Conservation (phyloP, 345 rosid species). For the Linum usitatissimum region DNA sequence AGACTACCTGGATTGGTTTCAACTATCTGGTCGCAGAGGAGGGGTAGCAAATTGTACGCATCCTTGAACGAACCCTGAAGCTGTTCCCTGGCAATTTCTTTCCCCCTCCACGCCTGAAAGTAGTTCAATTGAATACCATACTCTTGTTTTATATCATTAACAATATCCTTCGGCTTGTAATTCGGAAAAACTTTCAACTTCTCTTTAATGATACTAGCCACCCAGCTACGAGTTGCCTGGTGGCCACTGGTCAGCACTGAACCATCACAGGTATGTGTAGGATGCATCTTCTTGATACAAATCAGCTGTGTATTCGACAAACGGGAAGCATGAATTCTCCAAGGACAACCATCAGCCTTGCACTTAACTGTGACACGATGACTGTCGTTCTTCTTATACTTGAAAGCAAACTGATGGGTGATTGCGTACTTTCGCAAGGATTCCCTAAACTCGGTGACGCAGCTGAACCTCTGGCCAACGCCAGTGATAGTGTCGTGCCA, state of each 20-base stretch:
- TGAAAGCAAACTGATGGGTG: slow-evolving; percentile 88
- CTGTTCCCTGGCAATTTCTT: slow-evolving; percentile 92
- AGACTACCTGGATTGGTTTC: slow-evolving; percentile 82
- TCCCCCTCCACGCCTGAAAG: slow-evolving; percentile 96
- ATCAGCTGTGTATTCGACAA: slow-evolving; percentile 79
- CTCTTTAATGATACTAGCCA: slow-evolving; percentile 87
- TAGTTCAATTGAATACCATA: slow-evolving; percentile 83
- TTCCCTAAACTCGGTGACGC: slow-evolving; percentile 83
- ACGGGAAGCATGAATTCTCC: slow-evolving; percentile 95
- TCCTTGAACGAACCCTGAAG: slow-evolving; percentile 92
- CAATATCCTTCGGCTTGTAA: slow-evolving; percentile 93
- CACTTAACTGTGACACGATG: slow-evolving; percentile 93
- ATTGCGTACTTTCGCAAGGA: slow-evolving; percentile 71
- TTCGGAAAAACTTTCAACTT: slow-evolving; percentile 67
- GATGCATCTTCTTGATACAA: slow-evolving; percentile 84
- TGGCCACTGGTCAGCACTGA: slow-evolving; percentile 54
- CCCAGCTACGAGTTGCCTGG: slow-evolving; percentile 92
- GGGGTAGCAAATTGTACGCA: slow-evolving; percentile 72
- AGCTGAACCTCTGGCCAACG: slow-evolving; percentile 77
- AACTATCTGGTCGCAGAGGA: slow-evolving; percentile 71
- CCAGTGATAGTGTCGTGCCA: slow-evolving; percentile 94
- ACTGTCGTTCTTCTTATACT: slow-evolving; percentile 89
- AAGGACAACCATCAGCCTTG: slow-evolving; percentile 91
- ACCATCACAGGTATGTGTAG: slow-evolving; percentile 82
- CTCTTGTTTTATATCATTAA: slow-evolving; percentile 70